phyloP scores from a whole-genome alignment of 495 filamentous ascomycete genomes.

The Neurospora sp. region DNA sequence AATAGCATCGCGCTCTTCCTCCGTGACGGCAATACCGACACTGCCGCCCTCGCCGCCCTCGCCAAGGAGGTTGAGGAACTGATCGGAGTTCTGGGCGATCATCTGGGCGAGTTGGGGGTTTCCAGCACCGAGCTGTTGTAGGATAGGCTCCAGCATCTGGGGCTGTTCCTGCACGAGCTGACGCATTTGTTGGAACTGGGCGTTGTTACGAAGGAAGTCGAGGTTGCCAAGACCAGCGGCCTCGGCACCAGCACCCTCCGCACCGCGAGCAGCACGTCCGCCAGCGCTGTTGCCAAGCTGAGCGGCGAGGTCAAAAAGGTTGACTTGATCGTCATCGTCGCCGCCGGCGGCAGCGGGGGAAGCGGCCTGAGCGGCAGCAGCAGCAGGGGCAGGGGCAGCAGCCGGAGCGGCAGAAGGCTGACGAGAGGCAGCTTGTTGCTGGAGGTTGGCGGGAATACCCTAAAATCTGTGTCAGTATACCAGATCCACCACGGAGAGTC shows the following conservation, averaged over 20 bases:
- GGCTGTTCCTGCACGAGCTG: conserved; percentile 96
- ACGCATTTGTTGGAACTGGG: conserved; percentile 93
- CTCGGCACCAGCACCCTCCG: conserved; percentile 19
- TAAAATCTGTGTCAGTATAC: conserved; percentile 72
- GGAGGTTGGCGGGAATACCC: conserved; percentile 84
- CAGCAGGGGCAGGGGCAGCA: conserved; percentile 21
- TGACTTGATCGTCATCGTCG: conserved; percentile 63
- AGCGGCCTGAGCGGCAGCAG: conserved; percentile 26
- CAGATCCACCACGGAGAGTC: conserved; percentile 36
- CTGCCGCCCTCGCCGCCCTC: conserved; percentile 74
- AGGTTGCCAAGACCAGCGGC: conserved; percentile 60
- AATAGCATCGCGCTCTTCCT: conserved; percentile 93
- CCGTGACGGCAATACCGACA: conserved; percentile 81
- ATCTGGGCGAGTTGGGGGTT: conserved; percentile 89
- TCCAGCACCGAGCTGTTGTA: conserved; percentile 90
- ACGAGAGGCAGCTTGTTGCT: conserved; percentile 36
- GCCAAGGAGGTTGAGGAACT: conserved; percentile 78
- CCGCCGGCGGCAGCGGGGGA: conserved; percentile 32
- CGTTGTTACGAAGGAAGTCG: conserved; percentile 91
- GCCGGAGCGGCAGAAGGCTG: conserved; percentile 25
- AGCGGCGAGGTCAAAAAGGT: conserved; percentile 91
- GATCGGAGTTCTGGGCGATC: conserved; percentile 82
- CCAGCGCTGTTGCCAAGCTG: conserved; percentile 50
- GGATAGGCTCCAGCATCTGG: conserved; percentile 94
- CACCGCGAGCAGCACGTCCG: conserved; percentile 28